Percentiles rank a stretch among this genome's conserved stretches.
Evolutionary conservation across 2,329 filamentous ascomycete species (phyloP).

Genomic region (Hortaea sp.): DNA sequence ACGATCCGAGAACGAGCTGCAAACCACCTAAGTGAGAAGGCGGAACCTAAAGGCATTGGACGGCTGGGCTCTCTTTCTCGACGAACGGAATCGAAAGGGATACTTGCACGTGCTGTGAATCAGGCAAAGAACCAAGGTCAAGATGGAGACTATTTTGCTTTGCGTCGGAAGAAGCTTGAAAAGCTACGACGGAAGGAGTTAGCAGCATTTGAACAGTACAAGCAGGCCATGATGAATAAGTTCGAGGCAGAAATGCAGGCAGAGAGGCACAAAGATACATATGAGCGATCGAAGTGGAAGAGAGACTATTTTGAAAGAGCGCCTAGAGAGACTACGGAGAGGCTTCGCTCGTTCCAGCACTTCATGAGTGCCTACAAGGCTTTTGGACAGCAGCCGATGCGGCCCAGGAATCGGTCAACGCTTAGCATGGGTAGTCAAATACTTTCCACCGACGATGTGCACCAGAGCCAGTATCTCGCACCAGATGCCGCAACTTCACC

Average conservation of each 20-base stretch:
- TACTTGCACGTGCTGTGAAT: neutral
- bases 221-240: constrained; percentile 22
- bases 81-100: neutral
- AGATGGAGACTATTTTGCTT: constrained; percentile 17
- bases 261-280: constrained; percentile 17
- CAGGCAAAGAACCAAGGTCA: neutral
- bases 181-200: constrained; percentile 21
- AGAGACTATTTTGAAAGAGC: constrained; percentile 23
- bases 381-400: constrained; percentile 12
- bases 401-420: constrained; percentile 14
- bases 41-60: neutral
- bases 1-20: constrained; percentile 10
- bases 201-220: constrained; percentile 20
- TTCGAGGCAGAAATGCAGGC: constrained; percentile 22
- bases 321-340: constrained; percentile 20
- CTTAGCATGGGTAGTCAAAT: constrained; percentile 11
- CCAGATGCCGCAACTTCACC: constrained; percentile 12
- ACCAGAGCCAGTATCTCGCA: constrained; percentile 11
- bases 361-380: constrained; percentile 20
- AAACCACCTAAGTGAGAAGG: constrained; percentile 1
- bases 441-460: constrained; percentile 14
- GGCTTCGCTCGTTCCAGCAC: constrained; percentile 19
- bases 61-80: neutral
- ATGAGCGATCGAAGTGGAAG: constrained; percentile 22
- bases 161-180: constrained; percentile 20